phyloP scores from a whole-genome alignment of 331 rosid species.

The Prunus yedoensis region DNA sequence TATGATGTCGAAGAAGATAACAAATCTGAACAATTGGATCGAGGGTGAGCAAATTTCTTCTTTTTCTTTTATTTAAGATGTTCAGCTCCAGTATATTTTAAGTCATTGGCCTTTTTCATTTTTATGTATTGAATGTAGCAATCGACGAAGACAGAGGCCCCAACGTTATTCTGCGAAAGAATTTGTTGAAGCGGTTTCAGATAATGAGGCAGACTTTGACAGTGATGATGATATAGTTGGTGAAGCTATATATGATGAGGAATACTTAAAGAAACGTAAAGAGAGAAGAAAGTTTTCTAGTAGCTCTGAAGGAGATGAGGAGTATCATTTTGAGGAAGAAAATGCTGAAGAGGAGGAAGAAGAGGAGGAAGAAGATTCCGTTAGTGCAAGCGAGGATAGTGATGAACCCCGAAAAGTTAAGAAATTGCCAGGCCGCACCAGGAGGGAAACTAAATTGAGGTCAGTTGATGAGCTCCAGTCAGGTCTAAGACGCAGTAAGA shows the following conservation, averaged over 20 bases:
- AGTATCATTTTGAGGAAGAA: slow-evolving; percentile 82
- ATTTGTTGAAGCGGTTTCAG: slow-evolving; percentile 71
- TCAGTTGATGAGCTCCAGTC: slow-evolving; percentile 82
- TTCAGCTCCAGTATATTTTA: slow-evolving; percentile 2
- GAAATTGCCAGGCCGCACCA: slow-evolving; percentile 67
- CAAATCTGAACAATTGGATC: slow-evolving; percentile 56
- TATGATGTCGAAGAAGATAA: slow-evolving; percentile 43
- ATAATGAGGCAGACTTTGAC: slow-evolving; percentile 73
- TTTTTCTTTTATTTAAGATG: background rate
- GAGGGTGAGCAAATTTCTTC: slow-evolving; percentile 46
- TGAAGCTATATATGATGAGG: slow-evolving; percentile 93
- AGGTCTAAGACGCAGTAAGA: slow-evolving; percentile 94
- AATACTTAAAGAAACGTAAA: slow-evolving; percentile 81
- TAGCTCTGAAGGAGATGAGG: slow-evolving; percentile 99
- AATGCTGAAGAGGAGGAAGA: slow-evolving; percentile 95
- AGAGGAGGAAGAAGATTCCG: slow-evolving; percentile 65
- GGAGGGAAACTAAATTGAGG: slow-evolving; percentile 78
- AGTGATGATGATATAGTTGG: slow-evolving; percentile 98
- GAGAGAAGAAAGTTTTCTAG: slow-evolving; percentile 77
- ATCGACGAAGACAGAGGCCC: slow-evolving; percentile 81
- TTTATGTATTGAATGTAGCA: slow-evolving; percentile 40
- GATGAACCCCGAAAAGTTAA: slow-evolving; percentile 61
- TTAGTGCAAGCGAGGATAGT: slow-evolving; percentile 87
- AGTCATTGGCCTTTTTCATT: slow-evolving; percentile 13
- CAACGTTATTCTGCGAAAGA: slow-evolving; percentile 85